A percentile compares a stretch with the other conserved stretches of the same genome.
Conservation (phyloP, 2,329 filamentous ascomycete genomes). For the Xylariaceae sp. region DNA sequence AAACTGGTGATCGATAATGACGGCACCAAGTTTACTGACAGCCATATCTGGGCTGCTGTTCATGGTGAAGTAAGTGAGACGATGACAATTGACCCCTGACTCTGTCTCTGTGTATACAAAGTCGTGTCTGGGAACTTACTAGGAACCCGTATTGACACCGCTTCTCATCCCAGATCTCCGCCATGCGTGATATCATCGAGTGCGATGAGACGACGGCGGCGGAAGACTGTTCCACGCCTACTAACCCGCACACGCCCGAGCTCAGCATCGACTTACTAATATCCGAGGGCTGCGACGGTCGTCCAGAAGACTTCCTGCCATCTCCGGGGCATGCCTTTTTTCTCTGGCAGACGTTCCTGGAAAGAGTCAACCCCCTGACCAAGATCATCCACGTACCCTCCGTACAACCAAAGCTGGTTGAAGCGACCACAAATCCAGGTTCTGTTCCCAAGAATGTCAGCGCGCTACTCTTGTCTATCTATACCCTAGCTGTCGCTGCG, state of each 20-base stretch:
- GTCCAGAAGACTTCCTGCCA: conserved; percentile 54
- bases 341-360: conserved; percentile 69
- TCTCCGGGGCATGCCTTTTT: conserved; percentile 60
- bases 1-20: conserved; percentile 53
- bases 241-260: conserved; percentile 46
- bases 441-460: conserved; percentile 54
- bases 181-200: conserved; percentile 56
- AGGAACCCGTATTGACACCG: neutral
- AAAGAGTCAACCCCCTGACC: conserved; percentile 62
- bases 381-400: conserved; percentile 63
- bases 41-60: conserved; percentile 48
- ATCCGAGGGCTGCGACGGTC: conserved; percentile 37
- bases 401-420: conserved; percentile 59
- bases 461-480: conserved; percentile 61
- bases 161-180: conserved; percentile 42
- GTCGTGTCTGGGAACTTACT: neutral
- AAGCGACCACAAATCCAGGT: conserved; percentile 53
- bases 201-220: conserved; percentile 41
- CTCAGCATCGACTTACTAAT: conserved; percentile 49
- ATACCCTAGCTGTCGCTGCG: conserved; percentile 54
- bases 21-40: conserved; percentile 53
- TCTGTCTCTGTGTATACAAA: neutral
- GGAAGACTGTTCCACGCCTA: conserved; percentile 38
- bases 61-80: conserved; percentile 48
- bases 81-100: neutral